A percentile compares a stretch with the other conserved stretches of the same genome.
Conservation (phyloP, 495 filamentous ascomycete genomes). For the Penicillium psychrofluorescens region DNA sequence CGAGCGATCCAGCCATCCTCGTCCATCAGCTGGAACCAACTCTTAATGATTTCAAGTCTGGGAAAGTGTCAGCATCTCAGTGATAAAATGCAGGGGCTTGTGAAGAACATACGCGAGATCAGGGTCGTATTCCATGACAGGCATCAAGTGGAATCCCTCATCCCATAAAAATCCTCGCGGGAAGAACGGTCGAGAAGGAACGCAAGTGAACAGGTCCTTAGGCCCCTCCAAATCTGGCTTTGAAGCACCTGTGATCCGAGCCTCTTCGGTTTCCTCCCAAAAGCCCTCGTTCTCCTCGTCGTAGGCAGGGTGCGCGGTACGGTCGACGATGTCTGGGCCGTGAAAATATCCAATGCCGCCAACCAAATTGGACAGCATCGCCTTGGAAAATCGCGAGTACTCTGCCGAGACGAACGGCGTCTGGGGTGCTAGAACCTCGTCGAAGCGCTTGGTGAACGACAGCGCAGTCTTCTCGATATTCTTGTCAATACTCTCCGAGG, state of each 20-base stretch:
- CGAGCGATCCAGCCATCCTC: conserved; percentile 97
- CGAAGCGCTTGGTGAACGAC: conserved; percentile 68
- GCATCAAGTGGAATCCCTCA: conserved; percentile 92
- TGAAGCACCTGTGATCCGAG: conserved; percentile 47
- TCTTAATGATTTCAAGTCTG: conserved; percentile 81
- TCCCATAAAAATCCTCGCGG: conserved; percentile 96
- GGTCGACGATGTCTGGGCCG: conserved; percentile 78
- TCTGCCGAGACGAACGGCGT: conserved; percentile 66
- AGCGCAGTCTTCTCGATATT: conserved; percentile 59
- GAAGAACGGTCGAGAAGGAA: conserved; percentile 93
- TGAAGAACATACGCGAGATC: conserved; percentile 59
- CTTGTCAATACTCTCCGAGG: conserved; percentile 59
- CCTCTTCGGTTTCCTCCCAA: conserved; percentile 84
- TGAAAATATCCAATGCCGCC: conserved; percentile 96
- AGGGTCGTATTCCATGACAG: conserved; percentile 87
- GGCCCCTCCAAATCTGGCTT: conserved; percentile 68
- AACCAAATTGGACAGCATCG: conserved; percentile 89
- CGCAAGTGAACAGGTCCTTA: conserved; percentile 83
- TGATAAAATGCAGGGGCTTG: neutral
- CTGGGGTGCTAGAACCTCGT: conserved; percentile 62
- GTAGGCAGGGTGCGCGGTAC: conserved; percentile 83
- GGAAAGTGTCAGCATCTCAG: conserved; percentile 4
- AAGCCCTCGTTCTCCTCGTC: conserved; percentile 96
- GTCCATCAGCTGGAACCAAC: conserved; percentile 94
- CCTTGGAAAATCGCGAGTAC: conserved; percentile 74